Base-by-base conservation (phyloP, 2,329 filamentous ascomycete genomes). In the Dactylellina haptotyla region DNA sequence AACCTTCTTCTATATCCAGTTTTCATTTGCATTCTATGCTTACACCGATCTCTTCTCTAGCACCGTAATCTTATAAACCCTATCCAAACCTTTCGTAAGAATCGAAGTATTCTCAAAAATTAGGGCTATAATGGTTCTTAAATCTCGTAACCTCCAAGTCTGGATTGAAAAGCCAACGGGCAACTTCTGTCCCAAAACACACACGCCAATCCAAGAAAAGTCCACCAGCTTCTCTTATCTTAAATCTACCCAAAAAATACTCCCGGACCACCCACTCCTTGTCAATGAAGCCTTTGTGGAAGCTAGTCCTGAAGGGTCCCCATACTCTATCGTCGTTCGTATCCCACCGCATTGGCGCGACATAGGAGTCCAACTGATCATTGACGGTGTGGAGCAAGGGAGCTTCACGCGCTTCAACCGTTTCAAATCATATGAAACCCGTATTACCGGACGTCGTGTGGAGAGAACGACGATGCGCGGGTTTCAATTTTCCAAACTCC, bases 361-460 rank as follows among this genome's bases (percentile, higher is more conserved):
- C 25, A 16, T 61, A 18, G 54, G 37, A 3, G 25, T 66, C 2
- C 59, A 73, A 54, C 2, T 66, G 14, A 65, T 73, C 23, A 66
- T 73, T 46, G 69, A 73, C 25, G 69, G 61, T 4, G 37, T 73
- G 6, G 62, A 73, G n/a, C 69, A 66, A 26, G 45, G 53, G 0
- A 46, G 28, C 14, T 72, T 65, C 45, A 30, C 65, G n/a, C 18
- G 16, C 32, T 56, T 23, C 59, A 51, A 37, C 18, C 26, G 23
- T 20, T 54, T 50, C 30, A 10, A 2, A 25, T 1, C 20, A 3
- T 34, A 37, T 10, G 32, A 53, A 46, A 39, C 50, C 18, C 59
- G 20, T 0, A 39, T 65, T 28, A 23, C 4, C 9, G 59, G 59
- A 1, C 46, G 69, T 8, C 25, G 46, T 5, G 43, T 58, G 6